Conservation (phyloP, 306 rosid species). For the Dryas alaskensis region DNA sequence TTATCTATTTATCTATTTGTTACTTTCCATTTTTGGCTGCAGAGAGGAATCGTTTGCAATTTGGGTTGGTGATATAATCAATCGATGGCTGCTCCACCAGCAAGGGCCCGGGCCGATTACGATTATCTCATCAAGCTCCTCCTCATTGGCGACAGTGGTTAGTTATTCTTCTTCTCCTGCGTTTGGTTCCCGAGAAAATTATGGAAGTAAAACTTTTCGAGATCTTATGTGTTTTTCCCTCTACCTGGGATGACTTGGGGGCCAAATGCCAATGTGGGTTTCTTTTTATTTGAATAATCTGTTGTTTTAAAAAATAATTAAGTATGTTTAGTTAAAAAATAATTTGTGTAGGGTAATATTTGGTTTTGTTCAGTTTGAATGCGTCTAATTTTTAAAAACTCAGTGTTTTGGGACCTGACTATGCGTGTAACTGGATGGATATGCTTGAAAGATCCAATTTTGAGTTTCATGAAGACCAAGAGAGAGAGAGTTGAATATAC, state of each 20-base stretch:
- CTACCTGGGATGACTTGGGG: neutral
- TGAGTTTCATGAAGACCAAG: neutral
- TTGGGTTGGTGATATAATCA: constrained; percentile 23
- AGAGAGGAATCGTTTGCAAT: constrained; percentile 22
- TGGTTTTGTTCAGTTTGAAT: constrained; percentile 2
- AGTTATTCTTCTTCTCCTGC: constrained; percentile 16
- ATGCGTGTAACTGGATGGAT: neutral
- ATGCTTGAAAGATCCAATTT: neutral
- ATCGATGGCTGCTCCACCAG: constrained; percentile 66
- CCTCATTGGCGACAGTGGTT: constrained; percentile 87
- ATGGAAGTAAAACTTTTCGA: neutral
- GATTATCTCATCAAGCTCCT: constrained; percentile 88
- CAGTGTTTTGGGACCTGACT: neutral
- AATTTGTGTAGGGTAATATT: neutral
- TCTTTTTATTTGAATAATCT: neutral
- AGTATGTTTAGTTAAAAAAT: neutral
- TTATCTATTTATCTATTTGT: neutral
- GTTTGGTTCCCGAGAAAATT: constrained; percentile 22
- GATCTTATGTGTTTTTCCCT: constrained; percentile 9
- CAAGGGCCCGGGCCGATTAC: constrained; percentile 84
- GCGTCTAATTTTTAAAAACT: neutral
- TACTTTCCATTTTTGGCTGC: neutral
- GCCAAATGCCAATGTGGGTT: neutral
- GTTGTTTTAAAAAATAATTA: neutral
- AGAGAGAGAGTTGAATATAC: neutral